Percentiles rank a stretch among this genome's conserved stretches.
Evolutionary conservation across 2,329 filamentous ascomycete species (phyloP).

Genomic region (Cordyceps tenuipes): DNA sequence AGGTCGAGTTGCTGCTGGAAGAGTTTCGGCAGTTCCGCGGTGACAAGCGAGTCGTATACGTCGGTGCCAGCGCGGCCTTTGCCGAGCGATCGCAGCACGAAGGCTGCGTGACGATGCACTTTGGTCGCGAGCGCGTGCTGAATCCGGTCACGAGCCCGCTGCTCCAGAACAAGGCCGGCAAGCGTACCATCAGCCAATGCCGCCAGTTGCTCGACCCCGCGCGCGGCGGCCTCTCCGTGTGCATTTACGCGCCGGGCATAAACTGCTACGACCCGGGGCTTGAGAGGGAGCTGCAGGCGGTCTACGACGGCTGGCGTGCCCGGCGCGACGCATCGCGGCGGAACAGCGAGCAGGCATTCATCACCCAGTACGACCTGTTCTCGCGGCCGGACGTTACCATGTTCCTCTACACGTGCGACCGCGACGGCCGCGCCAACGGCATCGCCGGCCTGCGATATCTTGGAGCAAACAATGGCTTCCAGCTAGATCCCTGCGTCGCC

Average conservation of each 20-base stretch:
- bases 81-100: conserved; percentile 8
- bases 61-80: conserved; percentile 16
- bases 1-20: conserved; percentile 12
- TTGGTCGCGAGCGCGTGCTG: conserved; percentile 16
- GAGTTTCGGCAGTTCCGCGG: conserved; percentile 14
- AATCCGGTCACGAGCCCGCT: conserved; percentile 16
- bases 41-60: conserved; percentile 13
- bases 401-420: conserved; percentile 14
- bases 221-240: conserved; percentile 13
- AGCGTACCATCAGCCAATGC: conserved; percentile 17
- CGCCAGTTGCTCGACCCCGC: conserved; percentile 16
- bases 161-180: conserved; percentile 14
- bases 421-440: conserved; percentile 13
- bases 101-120: conserved; percentile 15
- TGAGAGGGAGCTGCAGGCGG: conserved; percentile 13
- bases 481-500: conserved; percentile 18
- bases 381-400: conserved; percentile 14
- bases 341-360: conserved; percentile 15
- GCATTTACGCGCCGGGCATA: conserved; percentile 5
- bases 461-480: conserved; percentile 16
- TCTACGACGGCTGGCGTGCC: conserved; percentile 16
- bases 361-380: conserved; percentile 17
- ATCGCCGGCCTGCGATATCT: conserved; percentile 16
- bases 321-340: conserved; percentile 11
- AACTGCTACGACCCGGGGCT: conserved; percentile 12